phyloP scores from a whole-genome alignment of 2,329 filamentous ascomycete species.

The Chaetomium olivaceum region DNA sequence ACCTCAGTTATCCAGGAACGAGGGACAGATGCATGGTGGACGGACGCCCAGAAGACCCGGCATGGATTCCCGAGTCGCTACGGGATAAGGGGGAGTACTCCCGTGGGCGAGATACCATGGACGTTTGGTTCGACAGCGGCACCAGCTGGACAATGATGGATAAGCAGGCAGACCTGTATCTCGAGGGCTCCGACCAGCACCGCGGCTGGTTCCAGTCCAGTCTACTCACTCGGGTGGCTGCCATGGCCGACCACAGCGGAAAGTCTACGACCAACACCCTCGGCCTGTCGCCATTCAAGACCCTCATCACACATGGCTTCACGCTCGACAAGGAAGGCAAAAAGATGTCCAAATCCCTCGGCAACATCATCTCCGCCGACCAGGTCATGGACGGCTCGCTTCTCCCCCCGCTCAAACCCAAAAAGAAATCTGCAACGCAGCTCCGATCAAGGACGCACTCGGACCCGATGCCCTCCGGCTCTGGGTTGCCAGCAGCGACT shows the following conservation, averaged over 20 bases:
- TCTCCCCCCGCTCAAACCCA: constrained; percentile 66
- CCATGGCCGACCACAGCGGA: constrained; percentile 47
- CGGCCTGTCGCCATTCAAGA: constrained; percentile 71
- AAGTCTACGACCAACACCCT: constrained; percentile 38
- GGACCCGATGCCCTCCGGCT: constrained; percentile 85
- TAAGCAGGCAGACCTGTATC: constrained; percentile 75
- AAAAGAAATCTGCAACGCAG: constrained; percentile 45
- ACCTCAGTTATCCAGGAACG: constrained; percentile 74
- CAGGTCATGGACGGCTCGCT: constrained; percentile 85
- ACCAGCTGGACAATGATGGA: constrained; percentile 76
- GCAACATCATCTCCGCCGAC: constrained; percentile 78
- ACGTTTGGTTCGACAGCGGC: constrained; percentile 99
- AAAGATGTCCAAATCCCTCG: constrained; percentile 98
- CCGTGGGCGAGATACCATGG: constrained; percentile 93
- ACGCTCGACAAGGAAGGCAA: constrained; percentile 85
- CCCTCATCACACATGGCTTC: constrained; percentile 93
- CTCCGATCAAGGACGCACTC: constrained; percentile 63
- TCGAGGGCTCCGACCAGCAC: constrained; percentile 95
- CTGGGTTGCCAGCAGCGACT: constrained; percentile 91
- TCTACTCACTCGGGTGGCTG: constrained; percentile 79
- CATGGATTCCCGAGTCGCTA: constrained; percentile 73
- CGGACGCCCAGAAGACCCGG: constrained; percentile 73
- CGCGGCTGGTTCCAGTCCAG: constrained; percentile 99
- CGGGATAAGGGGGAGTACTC: constrained; percentile 56
- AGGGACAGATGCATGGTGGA: constrained; percentile 94